Evolutionary conservation across 2,329 filamentous ascomycete genomes (phyloP).

Genomic region (Colletotrichum incanum): DNA sequence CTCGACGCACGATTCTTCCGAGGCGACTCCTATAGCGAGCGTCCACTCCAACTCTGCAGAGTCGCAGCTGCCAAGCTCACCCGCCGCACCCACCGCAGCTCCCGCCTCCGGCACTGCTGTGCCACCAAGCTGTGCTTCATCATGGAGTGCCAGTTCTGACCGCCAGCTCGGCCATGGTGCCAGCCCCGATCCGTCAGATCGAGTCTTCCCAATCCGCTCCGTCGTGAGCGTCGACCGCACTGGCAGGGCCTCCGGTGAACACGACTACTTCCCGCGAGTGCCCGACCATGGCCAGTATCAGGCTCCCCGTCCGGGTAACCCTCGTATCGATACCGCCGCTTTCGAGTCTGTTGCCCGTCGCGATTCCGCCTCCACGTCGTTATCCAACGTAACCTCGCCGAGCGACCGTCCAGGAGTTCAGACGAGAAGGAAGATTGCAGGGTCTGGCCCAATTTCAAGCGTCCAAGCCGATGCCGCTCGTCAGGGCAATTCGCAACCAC

Average conservation of each 20-base stretch:
- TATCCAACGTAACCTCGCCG: constrained; percentile 39
- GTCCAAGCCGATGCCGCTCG: constrained; percentile 62
- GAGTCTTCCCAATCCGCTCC: constrained; percentile 88
- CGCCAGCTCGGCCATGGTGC: constrained; percentile 54
- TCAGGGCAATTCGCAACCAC: constrained; percentile 53
- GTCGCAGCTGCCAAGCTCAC: constrained; percentile 6
- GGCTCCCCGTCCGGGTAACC: constrained; percentile 49
- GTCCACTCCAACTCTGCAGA: constrained; percentile 7
- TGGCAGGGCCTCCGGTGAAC: constrained; percentile 56
- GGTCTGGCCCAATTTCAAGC: constrained; percentile 59
- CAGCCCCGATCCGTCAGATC: constrained; percentile 62
- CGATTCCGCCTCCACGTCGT: constrained; percentile 21
- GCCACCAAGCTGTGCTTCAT: constrained; percentile 53
- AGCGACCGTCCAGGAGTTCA: constrained; percentile 45
- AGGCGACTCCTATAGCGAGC: constrained; percentile 36
- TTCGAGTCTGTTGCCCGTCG: constrained; percentile 45
- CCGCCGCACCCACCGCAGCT: background rate
- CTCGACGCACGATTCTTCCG: constrained; percentile 25
- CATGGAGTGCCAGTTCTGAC: constrained; percentile 61
- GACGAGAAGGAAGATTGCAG: constrained; percentile 53
- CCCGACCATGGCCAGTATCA: constrained; percentile 53
- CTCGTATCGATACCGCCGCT: constrained; percentile 50
- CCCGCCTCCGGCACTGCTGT: constrained; percentile 42
- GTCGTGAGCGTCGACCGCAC: constrained; percentile 79
- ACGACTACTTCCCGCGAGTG: constrained; percentile 56